A percentile compares a stretch with the other conserved stretches of the same genome.
These are phyloP conservation scores for Yamadazyma sp. DNA, from an alignment of 1,139 yeast genomes.

Conservation along the genomic window DNA sequence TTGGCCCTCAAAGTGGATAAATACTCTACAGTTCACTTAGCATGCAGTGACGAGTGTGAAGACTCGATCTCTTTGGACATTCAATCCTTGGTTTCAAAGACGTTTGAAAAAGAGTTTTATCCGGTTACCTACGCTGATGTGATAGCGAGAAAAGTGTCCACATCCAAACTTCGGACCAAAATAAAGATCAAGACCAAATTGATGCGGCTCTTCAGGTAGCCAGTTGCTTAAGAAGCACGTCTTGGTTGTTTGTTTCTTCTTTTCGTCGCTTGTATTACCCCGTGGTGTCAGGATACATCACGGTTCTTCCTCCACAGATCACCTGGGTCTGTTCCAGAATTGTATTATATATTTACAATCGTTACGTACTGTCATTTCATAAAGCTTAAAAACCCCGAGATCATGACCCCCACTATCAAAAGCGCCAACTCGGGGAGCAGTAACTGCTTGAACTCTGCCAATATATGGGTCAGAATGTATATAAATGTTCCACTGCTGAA, in stretches of 20 bases:
- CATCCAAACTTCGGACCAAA: not conserved
- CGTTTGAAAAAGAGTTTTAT: constrained; percentile 7
- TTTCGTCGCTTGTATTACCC: too few species aligned
- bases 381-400: constrained; percentile 16
- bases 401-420: constrained; percentile 10
- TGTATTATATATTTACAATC: not conserved
- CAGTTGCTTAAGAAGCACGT: too few species aligned
- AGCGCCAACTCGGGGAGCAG: constrained; percentile 6
- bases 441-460: constrained; percentile 9
- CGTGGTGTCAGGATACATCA: too few species aligned
- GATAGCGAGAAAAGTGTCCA: constrained; percentile 9
- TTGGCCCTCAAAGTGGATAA: constrained; percentile 8
- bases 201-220: constrained; percentile 3
- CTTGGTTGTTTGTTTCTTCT: too few species aligned
- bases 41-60: not conserved
- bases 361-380: constrained; percentile 8
- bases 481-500: constrained; percentile 75
- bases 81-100: constrained; percentile 2
- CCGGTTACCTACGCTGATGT: constrained; percentile 17
- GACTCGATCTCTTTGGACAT: not conserved
- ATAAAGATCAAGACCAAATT: constrained; percentile 4
- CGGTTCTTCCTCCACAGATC: too few species aligned
- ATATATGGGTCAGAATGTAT: constrained; percentile 60
- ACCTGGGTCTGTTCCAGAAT: not conserved
- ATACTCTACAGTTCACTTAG: constrained; percentile 16